Evolutionary conservation across 176 grass and related monocot genomes (phyloP).

Genomic region (Urochloa ruziziensis): DNA sequence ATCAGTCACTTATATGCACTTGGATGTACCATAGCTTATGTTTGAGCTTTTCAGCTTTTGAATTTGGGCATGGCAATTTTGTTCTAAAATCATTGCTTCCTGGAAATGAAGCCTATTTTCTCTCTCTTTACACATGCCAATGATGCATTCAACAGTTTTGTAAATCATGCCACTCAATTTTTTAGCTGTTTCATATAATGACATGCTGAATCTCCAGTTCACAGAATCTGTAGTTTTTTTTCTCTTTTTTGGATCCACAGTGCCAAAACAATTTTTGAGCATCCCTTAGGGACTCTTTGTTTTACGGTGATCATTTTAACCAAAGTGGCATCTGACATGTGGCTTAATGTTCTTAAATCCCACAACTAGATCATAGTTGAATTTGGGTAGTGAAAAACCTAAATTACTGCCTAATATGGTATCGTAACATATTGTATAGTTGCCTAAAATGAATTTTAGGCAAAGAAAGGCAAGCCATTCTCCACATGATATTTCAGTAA

Average conservation of each 20-base stretch:
- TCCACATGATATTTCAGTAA: background rate
- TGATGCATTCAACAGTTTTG: background rate
- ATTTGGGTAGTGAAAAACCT: slow-evolving; percentile 1
- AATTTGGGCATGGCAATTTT: background rate
- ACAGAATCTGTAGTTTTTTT: background rate
- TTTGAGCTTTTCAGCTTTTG: background rate
- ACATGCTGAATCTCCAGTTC: slow-evolving; percentile 12
- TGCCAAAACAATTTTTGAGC: background rate
- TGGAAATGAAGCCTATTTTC: slow-evolving; percentile 7
- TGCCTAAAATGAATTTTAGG: background rate
- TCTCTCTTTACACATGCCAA: background rate
- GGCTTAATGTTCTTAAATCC: background rate
- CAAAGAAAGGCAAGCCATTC: background rate
- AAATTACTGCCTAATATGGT: background rate
- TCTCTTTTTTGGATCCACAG: too few relatives aligned
- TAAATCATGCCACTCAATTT: background rate
- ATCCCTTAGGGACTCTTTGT: background rate
- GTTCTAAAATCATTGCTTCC: background rate
- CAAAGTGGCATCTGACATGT: background rate
- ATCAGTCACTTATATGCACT: slow-evolving; percentile 12
- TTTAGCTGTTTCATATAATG: background rate
- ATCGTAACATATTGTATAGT: background rate
- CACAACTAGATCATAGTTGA: background rate
- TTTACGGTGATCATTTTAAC: background rate
- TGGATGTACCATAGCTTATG: background rate